Evolutionary conservation across 2,329 filamentous ascomycete species (phyloP).

Genomic region (Venturiaceae sp.): DNA sequence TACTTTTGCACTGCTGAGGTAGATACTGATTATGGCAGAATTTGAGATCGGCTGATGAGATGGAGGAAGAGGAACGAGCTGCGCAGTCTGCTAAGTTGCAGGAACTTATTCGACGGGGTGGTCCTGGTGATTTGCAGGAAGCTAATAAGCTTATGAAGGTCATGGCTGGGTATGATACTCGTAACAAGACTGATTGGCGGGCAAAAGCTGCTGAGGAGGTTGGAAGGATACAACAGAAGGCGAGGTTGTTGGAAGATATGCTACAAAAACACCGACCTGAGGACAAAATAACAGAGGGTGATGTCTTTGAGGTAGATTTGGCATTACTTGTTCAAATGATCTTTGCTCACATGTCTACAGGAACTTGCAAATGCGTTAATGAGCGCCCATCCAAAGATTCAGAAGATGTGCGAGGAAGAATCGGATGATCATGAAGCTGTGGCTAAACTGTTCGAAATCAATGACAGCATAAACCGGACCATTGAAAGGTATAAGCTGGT

Average conservation of each 20-base stretch:
- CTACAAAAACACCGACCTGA: conserved; percentile 74
- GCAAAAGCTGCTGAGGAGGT: conserved; percentile 97
- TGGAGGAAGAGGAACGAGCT: conserved; percentile 93
- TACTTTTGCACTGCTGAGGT: neutral
- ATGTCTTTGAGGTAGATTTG: conserved; percentile 52
- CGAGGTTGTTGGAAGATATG: conserved; percentile 83
- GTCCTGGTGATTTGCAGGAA: conserved; percentile 89
- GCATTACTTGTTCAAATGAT: neutral
- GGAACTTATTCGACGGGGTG: conserved; percentile 85
- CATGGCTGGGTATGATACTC: conserved; percentile 94
- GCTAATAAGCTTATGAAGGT: conserved; percentile 98
- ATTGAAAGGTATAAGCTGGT: conserved; percentile 92
- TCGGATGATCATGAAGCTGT: conserved; percentile 95
- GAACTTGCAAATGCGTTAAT: conserved; percentile 83
- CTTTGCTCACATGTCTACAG: conserved; percentile 26
- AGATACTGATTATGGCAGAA: conserved; percentile 46
- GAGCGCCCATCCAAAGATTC: conserved; percentile 95
- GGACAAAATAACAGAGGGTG: conserved; percentile 63
- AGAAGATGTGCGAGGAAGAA: conserved; percentile 99
- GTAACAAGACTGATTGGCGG: conserved; percentile 93
- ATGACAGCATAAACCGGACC: conserved; percentile 96
- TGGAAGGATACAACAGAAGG: conserved; percentile 90
- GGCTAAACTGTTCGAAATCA: conserved; percentile 90
- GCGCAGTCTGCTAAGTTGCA: conserved; percentile 98
- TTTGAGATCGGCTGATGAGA: conserved; percentile 91